phyloP scores from a whole-genome alignment of 1,139 yeast species.

The Geotrichum reessii region DNA sequence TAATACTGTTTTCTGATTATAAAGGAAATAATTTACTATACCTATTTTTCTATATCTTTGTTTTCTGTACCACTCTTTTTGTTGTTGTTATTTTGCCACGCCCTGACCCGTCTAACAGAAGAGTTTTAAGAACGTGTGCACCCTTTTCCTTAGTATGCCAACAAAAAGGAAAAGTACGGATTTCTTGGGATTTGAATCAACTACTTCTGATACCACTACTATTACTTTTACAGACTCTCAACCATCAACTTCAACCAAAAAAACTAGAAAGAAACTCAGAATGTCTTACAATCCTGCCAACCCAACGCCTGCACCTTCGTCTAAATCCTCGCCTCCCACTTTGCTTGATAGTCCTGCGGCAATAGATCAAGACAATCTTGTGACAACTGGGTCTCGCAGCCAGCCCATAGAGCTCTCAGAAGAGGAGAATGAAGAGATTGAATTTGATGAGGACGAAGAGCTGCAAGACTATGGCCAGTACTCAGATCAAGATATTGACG shows the following conservation, averaged over 20 bases:
- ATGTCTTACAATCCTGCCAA: not conserved
- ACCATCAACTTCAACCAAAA: not conserved
- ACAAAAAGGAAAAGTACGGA: conserved; percentile 3
- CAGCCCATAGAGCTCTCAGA: not conserved
- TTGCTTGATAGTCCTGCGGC: conserved; percentile 7
- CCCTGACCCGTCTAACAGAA: not conserved
- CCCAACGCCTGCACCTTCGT: not conserved
- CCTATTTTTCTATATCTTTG: not conserved
- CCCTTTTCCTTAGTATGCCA: conserved; percentile 1
- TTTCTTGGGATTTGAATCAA: not conserved
- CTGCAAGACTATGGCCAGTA: conserved; percentile 2
- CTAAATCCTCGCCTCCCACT: not conserved
- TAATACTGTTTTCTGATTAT: not conserved
- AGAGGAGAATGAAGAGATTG: conserved; percentile 3
- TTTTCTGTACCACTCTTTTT: not conserved
- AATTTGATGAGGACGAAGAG: conserved; percentile 7
- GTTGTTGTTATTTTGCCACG: not conserved
- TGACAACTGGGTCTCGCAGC: not conserved
- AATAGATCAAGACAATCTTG: not conserved
- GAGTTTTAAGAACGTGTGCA: not conserved
- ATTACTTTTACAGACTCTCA: not conserved
- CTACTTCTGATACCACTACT: not conserved
- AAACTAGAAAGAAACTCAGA: not conserved
- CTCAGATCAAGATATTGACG: conserved; percentile 8
- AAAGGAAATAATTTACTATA: not conserved